Base-by-base conservation (phyloP, 495 filamentous ascomycete species). In the Xylaria intraflava region DNA sequence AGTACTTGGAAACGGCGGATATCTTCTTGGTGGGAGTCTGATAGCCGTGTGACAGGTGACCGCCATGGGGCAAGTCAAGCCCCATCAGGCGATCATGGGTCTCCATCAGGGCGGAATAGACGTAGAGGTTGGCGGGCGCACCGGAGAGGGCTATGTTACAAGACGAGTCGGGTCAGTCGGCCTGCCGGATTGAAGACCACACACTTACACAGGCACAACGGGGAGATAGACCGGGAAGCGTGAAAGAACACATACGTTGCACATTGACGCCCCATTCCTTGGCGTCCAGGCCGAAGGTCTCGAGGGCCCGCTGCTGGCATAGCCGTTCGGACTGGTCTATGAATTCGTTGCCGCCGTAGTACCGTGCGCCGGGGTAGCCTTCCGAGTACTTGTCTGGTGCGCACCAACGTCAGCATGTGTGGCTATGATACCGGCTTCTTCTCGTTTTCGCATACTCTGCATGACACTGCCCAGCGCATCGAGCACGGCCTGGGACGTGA, bases 21-120 rank as follows among this genome's bases (percentile, higher is more conserved):
- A 98, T 96, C 78, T 98, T 98, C 78, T 96, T 97, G 39, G 88
- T 90, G 1, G 94, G 91, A 11, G 86, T 96, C 70, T 98, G 93
- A 72, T 98, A 98, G 46, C 93, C 93, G 69, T 98, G 93, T 14
- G 93, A 97, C 35, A 98, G 79, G 71, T 98, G 93, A 50, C 93
- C 93, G 44, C 93, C 93, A 62, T 98, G 93, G 40, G 93, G 93
- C 14, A 98, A 80, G 69, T 98, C 93, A 41, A 98, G 80, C 39
- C 94, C 92, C 93, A 98, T 97, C 51, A 98, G 81, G 43, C 93
- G 84, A 56, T 97, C 93, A 71, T 97, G 93, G 8, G 86, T 85
- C 60, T 91, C 84, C 65, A 95, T 84, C 14, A 98, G 70, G 42
- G 93, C 93, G 9, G 90, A 95, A 71, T 96, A 96, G 54, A 91